These are phyloP conservation scores for Ormosia emarginata DNA, from an alignment of 306 rosid species.

Conservation along the genomic window DNA sequence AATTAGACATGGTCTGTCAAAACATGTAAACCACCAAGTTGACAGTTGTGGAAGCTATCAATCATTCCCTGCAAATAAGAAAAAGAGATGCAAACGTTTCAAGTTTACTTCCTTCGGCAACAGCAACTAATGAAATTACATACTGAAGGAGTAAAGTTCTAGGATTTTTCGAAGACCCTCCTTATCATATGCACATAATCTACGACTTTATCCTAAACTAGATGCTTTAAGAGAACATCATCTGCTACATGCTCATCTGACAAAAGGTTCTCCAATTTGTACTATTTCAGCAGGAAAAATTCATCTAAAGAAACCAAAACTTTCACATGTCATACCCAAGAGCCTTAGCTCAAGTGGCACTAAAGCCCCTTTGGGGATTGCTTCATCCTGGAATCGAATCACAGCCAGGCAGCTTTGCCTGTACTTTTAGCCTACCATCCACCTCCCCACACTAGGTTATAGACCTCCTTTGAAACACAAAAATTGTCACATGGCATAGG, in stretches of 20 bases:
- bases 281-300: background rate
- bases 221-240: background rate
- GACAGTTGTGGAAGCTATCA: slow-evolving; percentile 13
- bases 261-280: background rate
- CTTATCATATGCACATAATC: background rate
- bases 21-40: slow-evolving; percentile 13
- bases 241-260: background rate
- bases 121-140: background rate
- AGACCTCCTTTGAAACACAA: background rate
- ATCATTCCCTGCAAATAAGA: slow-evolving; percentile 37
- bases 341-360: background rate
- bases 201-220: background rate
- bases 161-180: background rate
- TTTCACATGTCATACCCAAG: background rate
- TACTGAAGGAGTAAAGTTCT: background rate
- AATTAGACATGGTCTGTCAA: background rate
- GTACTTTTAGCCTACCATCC: background rate
- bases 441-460: background rate
- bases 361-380: background rate
- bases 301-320: slow-evolving; percentile 1
- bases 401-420: background rate
- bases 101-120: slow-evolving; percentile 12
- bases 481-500: background rate
- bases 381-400: background rate
- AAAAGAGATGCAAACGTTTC: slow-evolving; percentile 9